phyloP scores from a whole-genome alignment of 164 flowering plant species.

The Macadamia integrifolia region DNA sequence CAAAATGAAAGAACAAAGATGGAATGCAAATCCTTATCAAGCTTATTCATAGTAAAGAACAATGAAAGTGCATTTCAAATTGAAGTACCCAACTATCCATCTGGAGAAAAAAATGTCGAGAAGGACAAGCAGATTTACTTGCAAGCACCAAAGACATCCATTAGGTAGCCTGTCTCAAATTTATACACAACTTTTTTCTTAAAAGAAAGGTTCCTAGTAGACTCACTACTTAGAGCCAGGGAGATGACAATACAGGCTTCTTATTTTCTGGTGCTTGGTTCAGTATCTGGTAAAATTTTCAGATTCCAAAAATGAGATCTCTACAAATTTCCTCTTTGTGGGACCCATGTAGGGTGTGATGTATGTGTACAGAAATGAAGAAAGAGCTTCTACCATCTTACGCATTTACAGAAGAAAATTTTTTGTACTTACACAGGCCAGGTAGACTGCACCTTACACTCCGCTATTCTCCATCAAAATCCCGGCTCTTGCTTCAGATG shows the following conservation, averaged over 20 bases:
- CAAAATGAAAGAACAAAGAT: too few species aligned
- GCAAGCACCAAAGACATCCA: too few species aligned
- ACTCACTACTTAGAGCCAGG: slow-evolving; percentile 12
- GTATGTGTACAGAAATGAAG: slow-evolving; percentile 19
- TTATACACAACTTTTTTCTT: slow-evolving; percentile 16
- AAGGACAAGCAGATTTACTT: too few species aligned
- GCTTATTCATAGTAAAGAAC: too few species aligned
- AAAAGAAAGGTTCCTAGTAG: slow-evolving; percentile 10
- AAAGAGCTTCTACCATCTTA: slow-evolving; percentile 21
- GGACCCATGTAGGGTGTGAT: slow-evolving; percentile 8
- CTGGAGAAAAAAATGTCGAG: too few species aligned
- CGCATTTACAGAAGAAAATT: slow-evolving; percentile 30
- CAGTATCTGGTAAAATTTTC: slow-evolving; percentile 19
- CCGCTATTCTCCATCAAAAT: slow-evolving; percentile 24
- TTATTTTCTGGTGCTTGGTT: slow-evolving; percentile 25
- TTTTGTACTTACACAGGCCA: slow-evolving; percentile 30
- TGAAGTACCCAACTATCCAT: too few species aligned
- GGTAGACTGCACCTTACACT: slow-evolving; percentile 11
- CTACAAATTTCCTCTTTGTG: slow-evolving; percentile 22
- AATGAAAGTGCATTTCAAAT: too few species aligned
- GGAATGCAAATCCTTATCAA: too few species aligned
- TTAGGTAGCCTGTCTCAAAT: slow-evolving; percentile 9
- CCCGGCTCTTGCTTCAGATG: slow-evolving; percentile 63
- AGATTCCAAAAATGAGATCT: slow-evolving; percentile 35
- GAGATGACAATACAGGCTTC: background rate